Base-by-base conservation (phyloP, 1,284 basidiomycete species). In the Clitocybe nebularis region DNA sequence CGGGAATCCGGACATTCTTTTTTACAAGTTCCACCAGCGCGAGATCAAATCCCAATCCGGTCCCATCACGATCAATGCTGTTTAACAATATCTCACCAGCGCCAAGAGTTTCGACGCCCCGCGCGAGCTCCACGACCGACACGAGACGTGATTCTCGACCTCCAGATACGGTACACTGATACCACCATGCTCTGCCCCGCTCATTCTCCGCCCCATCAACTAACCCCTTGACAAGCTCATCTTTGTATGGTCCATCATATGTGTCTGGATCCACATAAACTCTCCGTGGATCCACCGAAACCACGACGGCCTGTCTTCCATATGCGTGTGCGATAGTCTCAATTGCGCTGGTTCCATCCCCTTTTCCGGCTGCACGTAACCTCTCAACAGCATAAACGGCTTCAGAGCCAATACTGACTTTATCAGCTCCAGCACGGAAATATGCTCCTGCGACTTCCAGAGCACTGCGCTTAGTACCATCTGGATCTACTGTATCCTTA, bases 351-450 rank as follows among this genome's bases (percentile, higher is more conserved):
- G 75, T 78, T 11, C 85, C 89, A 46, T 78, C 77, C 14, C 74
- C 75, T 33, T 59, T 64, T 45, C 70, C 72, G 4, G 69, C 61
- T 30, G 68, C 73, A 39, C 84, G 77, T 53, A 96, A 71, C 46
- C 80, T 81, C 69, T 98, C 93, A 36, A 97, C 93, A 9, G 93
- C 90, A 52, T 86, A 82, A 5, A 99, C 96, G 1, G 95, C 95
- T 57, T 99, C 95, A 24, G 85, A 89, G 11, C 94, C 95, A 59
- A 99, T 93, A 57, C 89, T 94, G 32, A 96, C 93, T 71, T 97
- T 99, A 72, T 99, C 96, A 3, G 96, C 96, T 1, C 96, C 96
- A 1, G 90, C 92, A 33, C 96, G 84, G 71, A 99, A 99, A 68
- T 99, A 99, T 9, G 85, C 82, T 5, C 91, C 89, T 1, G 96